Base-by-base conservation (phyloP, 2,329 filamentous ascomycete species). In the Penicillium corylophilum region DNA sequence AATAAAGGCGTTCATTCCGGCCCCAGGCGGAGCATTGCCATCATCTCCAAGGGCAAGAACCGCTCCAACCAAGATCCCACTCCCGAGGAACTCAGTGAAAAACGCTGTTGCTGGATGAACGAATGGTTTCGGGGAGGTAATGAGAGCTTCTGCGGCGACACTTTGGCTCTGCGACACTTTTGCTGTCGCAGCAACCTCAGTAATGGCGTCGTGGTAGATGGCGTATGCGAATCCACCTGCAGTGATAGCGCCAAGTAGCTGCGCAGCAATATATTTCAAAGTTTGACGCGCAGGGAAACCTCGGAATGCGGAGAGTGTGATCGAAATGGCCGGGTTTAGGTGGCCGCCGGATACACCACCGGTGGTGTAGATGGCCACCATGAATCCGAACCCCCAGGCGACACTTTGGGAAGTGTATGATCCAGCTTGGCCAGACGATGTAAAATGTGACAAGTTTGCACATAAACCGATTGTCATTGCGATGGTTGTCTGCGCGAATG, bases 311-410 rank as follows among this genome's bases (percentile, higher is more conserved):
- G 60, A 62, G 3, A 72, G 54, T 1, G 63, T 41, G 16, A 78
- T 66, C 0, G 74, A 74, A 6, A 79, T 68, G 0, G 71, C 74
- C 0, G 77, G 77, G 44, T 78, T 79, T n/a, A 80, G 65, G 48
- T 79, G 77, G 0, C 71, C 75, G 50, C 77, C 77, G 4, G 73
- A 77, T 4, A 78, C 69, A 15, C 77, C 77, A 58, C 75, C 77
- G 2, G 71, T 69, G 3, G 75, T 50, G 45, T 77, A 77, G 51
- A 77, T 75, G 5, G 69, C 77, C 0, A 77, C 51, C 63, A 68
- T 69, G 46, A 68, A 63, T 4, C 53, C 61, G 16, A 70, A 60
- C 1, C 64, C 67, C 66, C 67, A 70, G 9, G 60, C 56, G 2
- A 55, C 47, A 36, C 56, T 58, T 12, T 62, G 53, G 1, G 63